Evolutionary conservation across 345 rosid species (phyloP), one percentile per base, ranked within the genome.

Genomic region (Salix arbutifolia): DNA sequence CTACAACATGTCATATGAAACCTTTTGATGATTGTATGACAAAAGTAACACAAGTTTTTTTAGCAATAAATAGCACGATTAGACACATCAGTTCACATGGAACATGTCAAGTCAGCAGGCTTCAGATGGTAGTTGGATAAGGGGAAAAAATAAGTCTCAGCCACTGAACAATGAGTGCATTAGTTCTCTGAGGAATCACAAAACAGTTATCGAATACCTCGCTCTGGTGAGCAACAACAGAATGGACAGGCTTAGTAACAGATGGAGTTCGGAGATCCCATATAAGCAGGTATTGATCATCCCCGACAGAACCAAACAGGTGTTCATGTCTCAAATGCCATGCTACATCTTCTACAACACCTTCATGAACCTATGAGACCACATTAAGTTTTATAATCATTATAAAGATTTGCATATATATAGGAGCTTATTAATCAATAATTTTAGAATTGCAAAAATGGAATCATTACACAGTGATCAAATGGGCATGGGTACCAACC

Each of bases 331-430:
- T 89, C 79, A 89, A 80, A 88, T 96, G 99, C 98, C 99, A 96
- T 1, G 99, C 98, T 2, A 96, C 99, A 85, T 96, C 99, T 87
- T 96, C 99, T 17, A 94, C 99, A 8, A 96, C 98, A 35, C 99
- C 98, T 86, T 96, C 99, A 71, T 96, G 99, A 72, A 93, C 97
- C 98, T 94, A 82, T 19, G 37, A 74, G 4, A 79, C 37, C 56
- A 37, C 25, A 66, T 35, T 18, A 66, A 4, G 23, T 9, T 21
- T 53, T 8, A 9, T n/a, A 58, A 23, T n/a, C 62, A n/a, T 10
- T 13, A 9, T n/a, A n/a, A 4, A 9, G 3, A 56, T n/a, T n/a
- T n/a, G 5, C 28, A 9, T 9, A 56, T 53, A 53, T 2, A 52
- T 5, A 21, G 21, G 10, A 56, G n/a, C 10, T 21, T 8, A 14